Evolutionary conservation across 2,329 filamentous ascomycete genomes (phyloP).

Genomic region (Aspergillus alliaceus): DNA sequence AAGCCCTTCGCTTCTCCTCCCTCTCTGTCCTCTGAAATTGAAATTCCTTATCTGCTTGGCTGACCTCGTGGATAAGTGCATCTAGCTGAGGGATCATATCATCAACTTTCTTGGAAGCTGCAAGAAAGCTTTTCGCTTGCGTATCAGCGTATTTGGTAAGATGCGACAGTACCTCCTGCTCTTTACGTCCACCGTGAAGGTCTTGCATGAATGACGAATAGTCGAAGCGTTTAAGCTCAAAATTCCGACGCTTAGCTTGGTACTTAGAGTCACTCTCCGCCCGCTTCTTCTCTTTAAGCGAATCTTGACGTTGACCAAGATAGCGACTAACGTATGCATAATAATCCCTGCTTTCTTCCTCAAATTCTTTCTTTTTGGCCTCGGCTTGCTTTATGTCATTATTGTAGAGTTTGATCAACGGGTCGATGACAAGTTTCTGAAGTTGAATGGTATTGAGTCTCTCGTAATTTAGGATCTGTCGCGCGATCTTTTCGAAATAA

Average conservation of each 20-base stretch:
- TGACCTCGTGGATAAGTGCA: slow-evolving; percentile 83
- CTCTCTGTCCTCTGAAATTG: slow-evolving; percentile 92
- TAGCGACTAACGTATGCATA: slow-evolving; percentile 94
- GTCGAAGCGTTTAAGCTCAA: slow-evolving; percentile 96
- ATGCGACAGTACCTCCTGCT: slow-evolving; percentile 93
- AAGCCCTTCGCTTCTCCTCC: slow-evolving; percentile 84
- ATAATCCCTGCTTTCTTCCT: slow-evolving; percentile 98
- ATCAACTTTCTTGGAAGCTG: slow-evolving; percentile 83
- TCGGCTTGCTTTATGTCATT: slow-evolving; percentile 98
- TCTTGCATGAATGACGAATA: slow-evolving; percentile 99
- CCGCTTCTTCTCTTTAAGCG: slow-evolving; percentile 94
- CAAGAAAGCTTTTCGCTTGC: slow-evolving; percentile 80
- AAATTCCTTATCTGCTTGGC: slow-evolving; percentile 92
- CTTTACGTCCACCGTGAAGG: slow-evolving; percentile 96
- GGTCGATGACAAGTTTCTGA: slow-evolving; percentile 92
- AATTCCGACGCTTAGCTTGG: slow-evolving; percentile 87
- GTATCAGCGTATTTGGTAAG: slow-evolving; percentile 91
- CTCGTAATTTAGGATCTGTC: slow-evolving; percentile 86
- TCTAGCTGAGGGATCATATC: slow-evolving; percentile 84
- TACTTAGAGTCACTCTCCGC: slow-evolving; percentile 95
- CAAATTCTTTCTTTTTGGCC: slow-evolving; percentile 94
- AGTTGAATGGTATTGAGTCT: slow-evolving; percentile 79
- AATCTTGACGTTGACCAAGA: slow-evolving; percentile 93
- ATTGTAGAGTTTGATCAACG: slow-evolving; percentile 85
- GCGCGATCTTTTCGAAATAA: slow-evolving; percentile 96